Base-by-base conservation (phyloP, 1,284 basidiomycete species). In the Cutaneotrichosporon spelunceum region DNA sequence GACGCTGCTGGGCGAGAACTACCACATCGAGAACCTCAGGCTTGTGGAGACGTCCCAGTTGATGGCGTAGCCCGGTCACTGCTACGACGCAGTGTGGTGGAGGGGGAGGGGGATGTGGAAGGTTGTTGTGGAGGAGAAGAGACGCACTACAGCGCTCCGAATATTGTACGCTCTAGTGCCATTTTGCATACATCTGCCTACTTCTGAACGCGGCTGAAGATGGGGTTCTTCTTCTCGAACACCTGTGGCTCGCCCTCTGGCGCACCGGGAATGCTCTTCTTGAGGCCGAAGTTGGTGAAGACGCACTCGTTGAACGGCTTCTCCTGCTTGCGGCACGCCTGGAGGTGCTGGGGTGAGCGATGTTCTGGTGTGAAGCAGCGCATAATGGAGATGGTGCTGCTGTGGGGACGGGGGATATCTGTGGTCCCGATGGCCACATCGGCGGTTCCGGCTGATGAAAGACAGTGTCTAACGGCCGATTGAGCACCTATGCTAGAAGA, bases 271-370 rank as follows among this genome's bases (percentile, higher is more conserved):
- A 99, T 96, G 61, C 85, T 88, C 83, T 99, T 99, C 59, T 84
- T 86, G 60, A 98, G 83, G 72, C 92, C 91, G 68, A 99, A 84
- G 80, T 97, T 98, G 80, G 95, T 89, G 73, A 97, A 95, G 82
- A 98, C 91, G 81, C 96, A 99, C 68, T 88, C 83, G 84, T 99
- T 99, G 60, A 99, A 84, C 60, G 86, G 80, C 68, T 88, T 87
- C 79, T 99, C 96, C 27, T 87, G 87, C 79, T 92, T 89, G 70
- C 95, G 88, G 79, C 96, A 99, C 49, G 84, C 84, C 76, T 90
- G 89, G 78, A 92, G 93, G 81, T 95, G 88, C 93, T 57, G 56
- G 7, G 30, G 56, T 57, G 26, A 56, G 55, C 27, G 24, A 19
- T 2, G 13, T 4, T 33, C 30, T 33, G 4, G 13, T n/a, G n/a